phyloP scores from a whole-genome alignment of 345 rosid genomes.

The Turritis glabra region DNA sequence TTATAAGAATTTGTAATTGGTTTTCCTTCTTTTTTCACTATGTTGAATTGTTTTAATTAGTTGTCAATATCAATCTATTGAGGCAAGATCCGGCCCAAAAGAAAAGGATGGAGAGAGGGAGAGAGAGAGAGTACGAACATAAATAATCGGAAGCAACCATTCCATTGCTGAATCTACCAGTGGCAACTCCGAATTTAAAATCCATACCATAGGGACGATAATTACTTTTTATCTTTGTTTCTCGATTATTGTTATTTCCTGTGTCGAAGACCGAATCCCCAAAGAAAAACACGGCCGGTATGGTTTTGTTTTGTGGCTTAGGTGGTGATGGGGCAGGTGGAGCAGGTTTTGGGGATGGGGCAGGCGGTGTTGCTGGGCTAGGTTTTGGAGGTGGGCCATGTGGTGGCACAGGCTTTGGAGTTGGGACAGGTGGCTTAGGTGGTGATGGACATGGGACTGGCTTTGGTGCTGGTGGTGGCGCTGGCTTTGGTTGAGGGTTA shows the following conservation, averaged over 20 bases:
- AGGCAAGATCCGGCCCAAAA: too few relatives aligned
- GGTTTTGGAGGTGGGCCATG: slow-evolving; percentile 26
- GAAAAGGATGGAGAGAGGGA: not conserved
- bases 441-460: slow-evolving; percentile 17
- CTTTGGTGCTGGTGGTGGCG: slow-evolving; percentile 27
- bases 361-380: slow-evolving; percentile 3
- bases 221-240: slow-evolving; percentile 46
- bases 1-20: not conserved
- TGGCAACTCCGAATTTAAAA: slow-evolving; percentile 45
- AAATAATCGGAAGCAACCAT: slow-evolving; percentile 49
- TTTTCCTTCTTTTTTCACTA: not conserved
- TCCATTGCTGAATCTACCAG: slow-evolving; percentile 65
- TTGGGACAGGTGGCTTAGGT: slow-evolving; percentile 23
- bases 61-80: not conserved
- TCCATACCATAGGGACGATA: slow-evolving; percentile 59
- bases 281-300: slow-evolving; percentile 48
- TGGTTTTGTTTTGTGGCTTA: slow-evolving; percentile 28
- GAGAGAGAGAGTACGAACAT: slow-evolving; percentile 23
- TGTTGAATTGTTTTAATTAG: not conserved
- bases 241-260: slow-evolving; percentile 50
- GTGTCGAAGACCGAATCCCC: slow-evolving; percentile 62
- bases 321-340: slow-evolving; percentile 33
- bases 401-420: slow-evolving; percentile 10
- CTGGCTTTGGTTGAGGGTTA: not conserved
- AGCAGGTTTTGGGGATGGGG: slow-evolving; percentile 28